Base-by-base conservation (phyloP, 176 grass and related monocot species). In the Ensete glaucum region DNA sequence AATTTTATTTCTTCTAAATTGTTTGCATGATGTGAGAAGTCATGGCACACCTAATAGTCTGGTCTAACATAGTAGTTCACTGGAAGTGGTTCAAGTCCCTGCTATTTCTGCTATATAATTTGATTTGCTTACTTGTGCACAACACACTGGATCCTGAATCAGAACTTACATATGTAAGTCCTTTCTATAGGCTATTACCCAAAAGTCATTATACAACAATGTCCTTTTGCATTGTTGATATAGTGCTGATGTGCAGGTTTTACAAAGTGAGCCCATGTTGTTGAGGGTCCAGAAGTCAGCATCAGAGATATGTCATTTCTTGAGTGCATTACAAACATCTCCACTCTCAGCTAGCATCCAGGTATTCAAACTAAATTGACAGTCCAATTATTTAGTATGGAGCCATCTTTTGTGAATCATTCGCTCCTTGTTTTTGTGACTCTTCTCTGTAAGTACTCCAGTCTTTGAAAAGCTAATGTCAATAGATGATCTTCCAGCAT, bases 271-370 rank as follows among this genome's bases (percentile, higher is more conserved):
- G 26, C 51, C 80, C 9, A 74, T 82, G 75, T 52, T 74, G 50
- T 79, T 78, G 70, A 82, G 77, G 54, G 57, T 86, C 77, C 52
- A 77, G 21, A 86, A 62, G 54, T 75, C 72, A 67, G 63, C 80
- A 19, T 57, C 69, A 62, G 53, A 17, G 24, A 82, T 78, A 57
- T 86, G 76, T 24, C 62, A 82, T 75, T 54, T 75, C 24, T 86
- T 79, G 76, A 79, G 24, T 43, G 53, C 82, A 49, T 69, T 86
- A 24, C 80, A 73, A 3, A 54, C 84, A 74, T 86, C 80, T 82
- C 71, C 80, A 53, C 53, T 60, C 53, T 71, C 77, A 53, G 64
- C 84, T 79, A 69, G 50, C 43, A 76, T 78, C 55, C 79, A 86
- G 84, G 84, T 86, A 86, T 11, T 64, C 73, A 8, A 19, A 24